Evolutionary conservation across 768 basidiomycete species (phyloP).

Genomic region (Solioccasus polychromus): DNA sequence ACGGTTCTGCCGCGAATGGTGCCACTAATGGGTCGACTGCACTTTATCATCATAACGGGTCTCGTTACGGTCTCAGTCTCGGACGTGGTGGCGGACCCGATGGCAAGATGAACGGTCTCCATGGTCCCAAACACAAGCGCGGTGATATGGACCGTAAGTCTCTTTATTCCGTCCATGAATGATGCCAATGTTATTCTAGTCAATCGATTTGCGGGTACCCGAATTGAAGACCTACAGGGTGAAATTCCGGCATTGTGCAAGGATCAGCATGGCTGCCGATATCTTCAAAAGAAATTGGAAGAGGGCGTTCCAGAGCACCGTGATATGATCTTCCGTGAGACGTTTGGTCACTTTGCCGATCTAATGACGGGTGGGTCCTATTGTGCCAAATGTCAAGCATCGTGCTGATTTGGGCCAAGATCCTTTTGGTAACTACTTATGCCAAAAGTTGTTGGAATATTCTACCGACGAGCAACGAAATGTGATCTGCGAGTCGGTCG

Average conservation of each 20-base stretch:
- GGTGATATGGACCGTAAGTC: conserved; percentile 90
- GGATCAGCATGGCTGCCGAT: conserved; percentile 98
- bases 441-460: conserved; percentile 95
- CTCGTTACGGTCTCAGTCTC: conserved; percentile 71
- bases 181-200: conserved; percentile 42
- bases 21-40: conserved; percentile 70
- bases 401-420: conserved; percentile 44
- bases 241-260: conserved; percentile 95
- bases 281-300: conserved; percentile 98
- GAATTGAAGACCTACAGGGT: conserved; percentile 92
- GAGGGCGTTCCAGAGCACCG: conserved; percentile 94
- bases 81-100: conserved; percentile 58
- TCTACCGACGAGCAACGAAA: conserved; percentile 97
- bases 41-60: conserved; percentile 71
- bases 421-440: conserved; percentile 98
- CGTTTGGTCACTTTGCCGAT: conserved; percentile 95
- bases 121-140: conserved; percentile 92
- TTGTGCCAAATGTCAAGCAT: conserved; percentile 1
- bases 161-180: conserved; percentile 18
- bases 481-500: conserved; percentile 95
- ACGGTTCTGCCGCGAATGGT: conserved; percentile 32
- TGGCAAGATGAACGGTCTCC: conserved; percentile 84
- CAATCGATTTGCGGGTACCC: conserved; percentile 95
- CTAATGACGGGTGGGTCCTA: conserved; percentile 83
- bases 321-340: conserved; percentile 99